These are phyloP conservation scores for Stagonosporopsis tanaceti DNA, from an alignment of 2,329 filamentous ascomycete genomes.

Conservation along the genomic window DNA sequence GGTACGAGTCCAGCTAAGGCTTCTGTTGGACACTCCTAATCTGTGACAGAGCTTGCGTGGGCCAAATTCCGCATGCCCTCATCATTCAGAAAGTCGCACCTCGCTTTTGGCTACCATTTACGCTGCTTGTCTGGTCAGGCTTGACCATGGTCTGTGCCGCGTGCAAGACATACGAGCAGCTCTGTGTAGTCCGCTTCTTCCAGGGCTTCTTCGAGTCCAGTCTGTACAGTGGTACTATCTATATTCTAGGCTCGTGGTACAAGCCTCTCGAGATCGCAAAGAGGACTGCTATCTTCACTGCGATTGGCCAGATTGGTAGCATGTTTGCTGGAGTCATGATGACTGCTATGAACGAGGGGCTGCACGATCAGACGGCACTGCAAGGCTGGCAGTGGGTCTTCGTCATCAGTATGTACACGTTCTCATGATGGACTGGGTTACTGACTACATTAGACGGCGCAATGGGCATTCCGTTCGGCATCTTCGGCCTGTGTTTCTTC, in stretches of 20 bases:
- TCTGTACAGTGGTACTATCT: conserved; percentile 42
- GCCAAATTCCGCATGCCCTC: conserved; percentile 41
- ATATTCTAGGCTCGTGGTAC: conserved; percentile 42
- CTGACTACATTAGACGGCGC: conserved; percentile 35
- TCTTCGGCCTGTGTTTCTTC: conserved; percentile 40
- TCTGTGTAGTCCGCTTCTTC: conserved; percentile 37
- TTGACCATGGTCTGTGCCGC: conserved; percentile 41
- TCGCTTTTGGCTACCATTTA: conserved; percentile 42
- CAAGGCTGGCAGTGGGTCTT: conserved; percentile 44
- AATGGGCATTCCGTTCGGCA: conserved; percentile 41
- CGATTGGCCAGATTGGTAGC: conserved; percentile 40
- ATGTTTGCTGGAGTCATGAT: conserved; percentile 46
- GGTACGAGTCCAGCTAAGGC: conserved; percentile 13
- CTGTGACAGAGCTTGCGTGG: conserved; percentile 30
- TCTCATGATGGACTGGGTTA: fast-evolving
- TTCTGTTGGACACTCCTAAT: not conserved
- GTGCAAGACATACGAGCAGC: conserved; percentile 37
- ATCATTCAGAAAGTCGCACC: conserved; percentile 40
- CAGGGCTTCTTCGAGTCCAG: conserved; percentile 41
- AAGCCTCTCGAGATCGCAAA: conserved; percentile 42
- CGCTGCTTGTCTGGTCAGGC: conserved; percentile 38
- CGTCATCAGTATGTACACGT: conserved; percentile 30
- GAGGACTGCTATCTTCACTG: conserved; percentile 42
- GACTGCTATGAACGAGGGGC: conserved; percentile 42
- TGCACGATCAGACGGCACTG: conserved; percentile 31